These are phyloP conservation scores for Albizia julibrissin DNA, from an alignment of 306 rosid species.

Conservation along the genomic window DNA sequence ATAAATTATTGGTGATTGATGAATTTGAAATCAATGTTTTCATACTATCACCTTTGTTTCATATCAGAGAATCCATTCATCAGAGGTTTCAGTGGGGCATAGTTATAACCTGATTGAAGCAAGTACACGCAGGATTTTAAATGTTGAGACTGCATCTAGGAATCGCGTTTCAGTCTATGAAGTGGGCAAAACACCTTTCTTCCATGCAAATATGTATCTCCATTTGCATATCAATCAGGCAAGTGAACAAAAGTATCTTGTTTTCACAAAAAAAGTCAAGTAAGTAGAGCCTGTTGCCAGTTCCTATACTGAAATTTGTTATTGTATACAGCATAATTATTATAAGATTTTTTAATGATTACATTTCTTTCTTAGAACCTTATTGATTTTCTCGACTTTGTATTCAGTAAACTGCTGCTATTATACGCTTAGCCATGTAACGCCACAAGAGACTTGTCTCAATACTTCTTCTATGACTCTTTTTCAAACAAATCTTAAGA, in stretches of 20 bases:
- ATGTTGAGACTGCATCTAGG: slow-evolving; percentile 78
- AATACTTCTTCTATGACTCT: neutral
- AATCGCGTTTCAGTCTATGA: slow-evolving; percentile 59
- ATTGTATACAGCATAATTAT: too few relatives aligned
- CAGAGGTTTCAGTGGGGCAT: slow-evolving; percentile 61
- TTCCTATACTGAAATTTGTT: too few relatives aligned
- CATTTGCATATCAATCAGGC: slow-evolving; percentile 60
- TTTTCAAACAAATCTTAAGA: neutral
- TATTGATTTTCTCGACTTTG: too few relatives aligned
- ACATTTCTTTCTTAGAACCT: too few relatives aligned
- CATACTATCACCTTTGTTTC: slow-evolving; percentile 30
- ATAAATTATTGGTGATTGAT: neutral
- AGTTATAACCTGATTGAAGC: slow-evolving; percentile 71
- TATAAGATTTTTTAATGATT: too few relatives aligned
- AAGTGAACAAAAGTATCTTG: neutral
- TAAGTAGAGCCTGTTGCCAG: too few relatives aligned
- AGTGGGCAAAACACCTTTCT: slow-evolving; percentile 58
- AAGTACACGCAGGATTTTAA: slow-evolving; percentile 56
- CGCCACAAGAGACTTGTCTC: too few relatives aligned
- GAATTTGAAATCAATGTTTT: slow-evolving; percentile 1
- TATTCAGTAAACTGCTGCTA: too few relatives aligned
- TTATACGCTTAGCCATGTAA: too few relatives aligned
- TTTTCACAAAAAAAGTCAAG: neutral
- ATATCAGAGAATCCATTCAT: slow-evolving; percentile 62
- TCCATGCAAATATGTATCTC: slow-evolving; percentile 58